phyloP scores from a whole-genome alignment of 73 alveolate genomes.

The Diophrys appendiculata region DNA sequence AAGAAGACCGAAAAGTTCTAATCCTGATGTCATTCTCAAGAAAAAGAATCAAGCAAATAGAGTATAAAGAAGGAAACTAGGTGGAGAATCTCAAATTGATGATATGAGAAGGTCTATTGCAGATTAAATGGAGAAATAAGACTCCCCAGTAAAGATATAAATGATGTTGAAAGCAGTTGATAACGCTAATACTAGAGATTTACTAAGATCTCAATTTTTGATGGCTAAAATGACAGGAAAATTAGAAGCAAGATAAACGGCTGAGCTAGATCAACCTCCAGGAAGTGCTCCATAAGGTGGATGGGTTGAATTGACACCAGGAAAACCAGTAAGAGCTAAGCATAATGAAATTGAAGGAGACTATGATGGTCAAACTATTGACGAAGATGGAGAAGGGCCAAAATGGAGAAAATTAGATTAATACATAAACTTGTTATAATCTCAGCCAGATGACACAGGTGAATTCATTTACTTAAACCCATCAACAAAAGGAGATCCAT shows the following conservation, averaged over 20 bases:
- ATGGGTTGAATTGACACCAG: neutral
- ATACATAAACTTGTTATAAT: slow-evolving; percentile 38
- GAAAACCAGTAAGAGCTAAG: neutral
- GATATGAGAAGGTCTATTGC: slow-evolving; percentile 14
- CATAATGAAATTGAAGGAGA: neutral
- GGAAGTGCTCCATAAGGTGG: neutral
- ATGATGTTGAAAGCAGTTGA: neutral
- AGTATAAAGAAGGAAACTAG: neutral
- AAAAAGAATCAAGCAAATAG: slow-evolving; percentile 9
- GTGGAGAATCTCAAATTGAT: slow-evolving; percentile 13
- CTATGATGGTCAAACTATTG: slow-evolving; percentile 6
- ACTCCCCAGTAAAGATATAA: slow-evolving; percentile 1
- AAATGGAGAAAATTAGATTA: slow-evolving; percentile 40
- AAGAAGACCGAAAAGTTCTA: slow-evolving; percentile 19
- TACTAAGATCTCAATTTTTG: slow-evolving; percentile 29
- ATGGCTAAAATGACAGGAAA: slow-evolving; percentile 36
- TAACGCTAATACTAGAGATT: slow-evolving; percentile 20
- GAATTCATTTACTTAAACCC: slow-evolving; percentile 53
- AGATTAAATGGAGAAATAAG: neutral
- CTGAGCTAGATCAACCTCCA: neutral
- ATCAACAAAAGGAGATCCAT: slow-evolving; percentile 46
- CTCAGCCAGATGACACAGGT: slow-evolving; percentile 66
- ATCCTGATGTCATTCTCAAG: neutral
- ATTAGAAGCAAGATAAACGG: neutral
- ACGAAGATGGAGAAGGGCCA: neutral